A percentile compares a stretch with the other conserved stretches of the same genome.
Evolutionary conservation across 75 land plant genomes (phyloP).

Genomic region (Pinus tabuliformis): DNA sequence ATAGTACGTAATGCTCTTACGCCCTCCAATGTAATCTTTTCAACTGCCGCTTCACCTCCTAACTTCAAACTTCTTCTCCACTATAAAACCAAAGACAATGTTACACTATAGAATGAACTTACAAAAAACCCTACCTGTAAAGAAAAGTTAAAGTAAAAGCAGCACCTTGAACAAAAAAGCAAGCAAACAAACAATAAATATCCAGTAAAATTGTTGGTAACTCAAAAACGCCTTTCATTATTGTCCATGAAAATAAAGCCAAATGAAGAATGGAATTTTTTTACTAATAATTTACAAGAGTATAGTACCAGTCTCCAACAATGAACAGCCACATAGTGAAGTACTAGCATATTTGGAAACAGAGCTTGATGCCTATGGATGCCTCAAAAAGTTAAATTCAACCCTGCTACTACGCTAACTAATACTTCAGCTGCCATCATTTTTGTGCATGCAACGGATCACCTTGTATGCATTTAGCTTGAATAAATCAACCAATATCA

Average conservation of each 20-base stretch:
- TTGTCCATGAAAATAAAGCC: not conserved
- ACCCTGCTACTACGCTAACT: too few species aligned
- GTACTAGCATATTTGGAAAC: not conserved
- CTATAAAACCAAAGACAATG: conserved; percentile 28
- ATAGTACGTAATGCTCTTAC: conserved; percentile 82
- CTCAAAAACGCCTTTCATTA: not conserved
- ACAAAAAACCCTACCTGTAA: not conserved
- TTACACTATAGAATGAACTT: not conserved
- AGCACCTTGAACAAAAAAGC: not conserved
- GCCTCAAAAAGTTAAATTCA: not conserved
- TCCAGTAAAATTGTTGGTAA: not conserved
- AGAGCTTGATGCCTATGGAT: not conserved
- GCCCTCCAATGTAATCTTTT: conserved; percentile 83
- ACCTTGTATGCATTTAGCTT: not conserved
- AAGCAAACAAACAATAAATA: not conserved
- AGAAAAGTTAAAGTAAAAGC: not conserved
- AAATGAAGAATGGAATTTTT: not conserved
- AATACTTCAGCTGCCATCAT: too few species aligned
- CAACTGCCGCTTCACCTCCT: conserved; percentile 86
- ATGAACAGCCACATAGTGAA: too few species aligned
- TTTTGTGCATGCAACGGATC: not conserved
- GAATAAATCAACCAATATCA: too few species aligned
- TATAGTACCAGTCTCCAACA: not conserved
- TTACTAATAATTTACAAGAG: not conserved
- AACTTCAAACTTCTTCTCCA: conserved; percentile 93